phyloP scores from a whole-genome alignment of 2,329 filamentous ascomycete species.

The Phialocephala subalpina region DNA sequence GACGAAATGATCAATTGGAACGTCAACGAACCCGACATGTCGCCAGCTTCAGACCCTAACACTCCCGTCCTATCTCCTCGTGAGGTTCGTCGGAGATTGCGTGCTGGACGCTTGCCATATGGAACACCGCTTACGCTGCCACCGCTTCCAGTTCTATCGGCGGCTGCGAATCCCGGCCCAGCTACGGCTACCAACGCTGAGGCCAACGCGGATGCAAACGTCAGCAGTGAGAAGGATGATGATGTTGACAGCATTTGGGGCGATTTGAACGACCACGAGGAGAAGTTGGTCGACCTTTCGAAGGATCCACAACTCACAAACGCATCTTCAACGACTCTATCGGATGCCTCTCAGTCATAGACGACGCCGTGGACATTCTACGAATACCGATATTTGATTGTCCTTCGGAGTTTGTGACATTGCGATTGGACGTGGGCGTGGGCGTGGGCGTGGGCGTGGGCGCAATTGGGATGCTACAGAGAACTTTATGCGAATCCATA shows the following conservation, averaged over 20 bases:
- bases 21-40: not conserved
- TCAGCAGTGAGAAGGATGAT: not conserved
- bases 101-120: not conserved
- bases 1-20: conserved; percentile 2
- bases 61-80: not conserved
- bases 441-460: too few relatives aligned
- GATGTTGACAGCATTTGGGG: not conserved
- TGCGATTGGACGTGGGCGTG: too few relatives aligned
- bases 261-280: too few relatives aligned
- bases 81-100: not conserved
- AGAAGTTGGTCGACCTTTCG: too few relatives aligned
- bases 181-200: not conserved
- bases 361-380: too few relatives aligned
- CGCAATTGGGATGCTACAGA: too few relatives aligned
- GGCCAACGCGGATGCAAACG: not conserved
- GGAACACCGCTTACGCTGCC: too few relatives aligned
- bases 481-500: too few relatives aligned
- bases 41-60: not conserved
- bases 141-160: not conserved
- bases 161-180: not conserved
- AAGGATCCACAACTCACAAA: not conserved
- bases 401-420: too few relatives aligned
- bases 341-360: not conserved
- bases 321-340: not conserved
- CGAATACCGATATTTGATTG: too few relatives aligned